A percentile compares a stretch with the other conserved stretches of the same genome.
Conservation (phyloP, 169 alveolate species). For the Toxoplasma gondii region DNA sequence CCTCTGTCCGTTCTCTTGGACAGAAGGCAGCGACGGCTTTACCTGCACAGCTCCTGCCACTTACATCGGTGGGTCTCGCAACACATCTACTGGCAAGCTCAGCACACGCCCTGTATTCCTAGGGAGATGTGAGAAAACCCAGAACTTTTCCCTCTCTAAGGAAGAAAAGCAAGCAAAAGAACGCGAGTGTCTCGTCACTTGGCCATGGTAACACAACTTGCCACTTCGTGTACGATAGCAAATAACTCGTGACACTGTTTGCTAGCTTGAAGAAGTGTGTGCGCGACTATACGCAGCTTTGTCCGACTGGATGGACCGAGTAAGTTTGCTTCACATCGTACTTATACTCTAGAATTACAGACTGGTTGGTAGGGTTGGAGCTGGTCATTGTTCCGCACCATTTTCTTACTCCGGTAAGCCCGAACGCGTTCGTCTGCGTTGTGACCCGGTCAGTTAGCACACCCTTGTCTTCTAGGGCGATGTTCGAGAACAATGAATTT, state of each 20-base stretch:
- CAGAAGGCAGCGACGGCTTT: not conserved
- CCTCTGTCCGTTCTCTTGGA: slow-evolving; percentile 39
- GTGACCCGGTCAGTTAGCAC: too few species aligned
- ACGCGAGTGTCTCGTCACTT: not conserved
- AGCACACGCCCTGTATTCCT: not conserved
- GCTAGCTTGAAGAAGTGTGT: not conserved
- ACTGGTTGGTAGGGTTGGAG: not conserved
- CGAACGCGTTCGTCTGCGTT: not conserved
- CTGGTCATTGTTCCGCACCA: slow-evolving; percentile 27
- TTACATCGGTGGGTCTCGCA: not conserved
- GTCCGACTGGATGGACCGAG: slow-evolving; percentile 23
- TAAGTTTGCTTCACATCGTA: not conserved
- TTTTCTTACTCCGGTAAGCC: slow-evolving; percentile 21
- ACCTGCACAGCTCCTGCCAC: slow-evolving; percentile 20
- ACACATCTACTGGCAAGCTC: too few species aligned
- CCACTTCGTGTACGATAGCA: not conserved
- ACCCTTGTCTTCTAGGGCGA: not conserved
- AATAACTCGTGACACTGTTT: not conserved
- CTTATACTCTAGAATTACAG: not conserved
- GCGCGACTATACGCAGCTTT: not conserved
- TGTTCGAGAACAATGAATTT: not conserved
- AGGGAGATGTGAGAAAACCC: slow-evolving; percentile 18
- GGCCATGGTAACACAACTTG: slow-evolving; percentile 24
- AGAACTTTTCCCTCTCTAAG: not conserved
- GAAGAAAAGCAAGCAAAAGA: slow-evolving; percentile 10